These are phyloP conservation scores for Potentilla sterilis DNA, from an alignment of 306 rosid species.

Conservation along the genomic window DNA sequence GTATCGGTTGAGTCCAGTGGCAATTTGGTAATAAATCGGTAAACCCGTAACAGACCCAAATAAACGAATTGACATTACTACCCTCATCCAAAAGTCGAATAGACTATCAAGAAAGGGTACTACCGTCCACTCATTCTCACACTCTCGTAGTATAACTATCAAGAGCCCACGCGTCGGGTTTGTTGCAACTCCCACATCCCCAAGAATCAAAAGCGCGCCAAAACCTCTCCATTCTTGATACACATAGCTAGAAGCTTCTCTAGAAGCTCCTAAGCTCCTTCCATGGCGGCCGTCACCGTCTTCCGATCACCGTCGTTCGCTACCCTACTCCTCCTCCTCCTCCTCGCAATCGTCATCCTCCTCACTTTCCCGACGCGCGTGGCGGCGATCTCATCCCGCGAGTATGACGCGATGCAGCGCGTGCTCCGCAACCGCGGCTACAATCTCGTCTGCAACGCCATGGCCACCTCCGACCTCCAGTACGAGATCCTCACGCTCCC, in stretches of 20 bases:
- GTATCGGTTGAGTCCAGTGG: not conserved
- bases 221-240: not conserved
- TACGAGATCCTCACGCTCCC: conserved; percentile 32
- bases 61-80: not conserved
- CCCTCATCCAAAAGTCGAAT: not conserved
- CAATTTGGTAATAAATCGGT: not conserved
- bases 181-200: not conserved
- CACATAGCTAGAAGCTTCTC: not conserved
- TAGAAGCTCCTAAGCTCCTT: not conserved
- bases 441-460: conserved; percentile 66
- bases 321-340: conserved; percentile 10
- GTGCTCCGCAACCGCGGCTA: conserved; percentile 51
- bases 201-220: conserved; percentile 9
- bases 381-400: conserved; percentile 28
- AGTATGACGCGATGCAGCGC: conserved; percentile 47
- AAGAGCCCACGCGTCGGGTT: not conserved
- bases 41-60: not conserved
- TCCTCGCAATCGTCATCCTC: not conserved
- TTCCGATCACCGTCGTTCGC: not conserved
- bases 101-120: not conserved
- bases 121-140: not conserved
- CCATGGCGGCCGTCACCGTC: conserved; percentile 22
- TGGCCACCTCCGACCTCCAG: conserved; percentile 59
- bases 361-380: not conserved
- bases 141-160: not conserved